Conservation (phyloP, 352 stramenopile genomes). For the Phytopythium montanum region DNA sequence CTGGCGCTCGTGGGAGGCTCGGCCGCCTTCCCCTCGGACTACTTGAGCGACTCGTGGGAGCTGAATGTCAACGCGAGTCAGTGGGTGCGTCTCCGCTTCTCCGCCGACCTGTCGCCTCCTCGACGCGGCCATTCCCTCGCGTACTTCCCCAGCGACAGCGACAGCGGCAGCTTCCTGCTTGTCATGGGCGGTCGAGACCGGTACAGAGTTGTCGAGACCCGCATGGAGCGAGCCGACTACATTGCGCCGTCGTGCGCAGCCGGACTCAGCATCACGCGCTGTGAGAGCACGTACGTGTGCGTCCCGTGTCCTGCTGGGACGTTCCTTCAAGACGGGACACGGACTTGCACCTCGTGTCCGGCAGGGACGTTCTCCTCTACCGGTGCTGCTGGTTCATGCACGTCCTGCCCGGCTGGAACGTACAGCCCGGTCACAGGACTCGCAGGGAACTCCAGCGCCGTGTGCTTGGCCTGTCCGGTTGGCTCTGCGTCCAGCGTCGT, state of each 20-base stretch:
- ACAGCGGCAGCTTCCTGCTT: constrained; percentile 24
- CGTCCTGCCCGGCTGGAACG: constrained; percentile 39
- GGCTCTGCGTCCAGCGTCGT: constrained; percentile 41
- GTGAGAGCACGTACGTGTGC: constrained; percentile 54
- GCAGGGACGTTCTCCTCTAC: constrained; percentile 40
- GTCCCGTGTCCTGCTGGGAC: constrained; percentile 51
- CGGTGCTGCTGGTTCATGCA: constrained; percentile 36
- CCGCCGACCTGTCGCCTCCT: constrained; percentile 38
- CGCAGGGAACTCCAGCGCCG: constrained; percentile 13
- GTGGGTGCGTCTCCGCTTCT: constrained; percentile 56
- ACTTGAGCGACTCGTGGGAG: constrained; percentile 67
- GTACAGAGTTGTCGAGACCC: constrained; percentile 50
- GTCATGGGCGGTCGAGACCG: constrained; percentile 66
- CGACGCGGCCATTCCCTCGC: constrained; percentile 55
- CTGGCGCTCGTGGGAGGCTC: constrained; percentile 58
- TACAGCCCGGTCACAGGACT: constrained; percentile 45
- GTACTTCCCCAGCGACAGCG: constrained; percentile 22
- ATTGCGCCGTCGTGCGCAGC: constrained; percentile 40
- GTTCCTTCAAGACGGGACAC: constrained; percentile 53
- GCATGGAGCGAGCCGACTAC: constrained; percentile 50
- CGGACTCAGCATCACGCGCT: constrained; percentile 56
- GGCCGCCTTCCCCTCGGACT: constrained; percentile 74
- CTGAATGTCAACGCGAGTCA: constrained; percentile 64
- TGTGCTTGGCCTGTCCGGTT: constrained; percentile 44
- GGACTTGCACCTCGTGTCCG: constrained; percentile 41